Base-by-base conservation (phyloP, 805 yeast genomes). In the Metschnikowia colocasiae region DNA sequence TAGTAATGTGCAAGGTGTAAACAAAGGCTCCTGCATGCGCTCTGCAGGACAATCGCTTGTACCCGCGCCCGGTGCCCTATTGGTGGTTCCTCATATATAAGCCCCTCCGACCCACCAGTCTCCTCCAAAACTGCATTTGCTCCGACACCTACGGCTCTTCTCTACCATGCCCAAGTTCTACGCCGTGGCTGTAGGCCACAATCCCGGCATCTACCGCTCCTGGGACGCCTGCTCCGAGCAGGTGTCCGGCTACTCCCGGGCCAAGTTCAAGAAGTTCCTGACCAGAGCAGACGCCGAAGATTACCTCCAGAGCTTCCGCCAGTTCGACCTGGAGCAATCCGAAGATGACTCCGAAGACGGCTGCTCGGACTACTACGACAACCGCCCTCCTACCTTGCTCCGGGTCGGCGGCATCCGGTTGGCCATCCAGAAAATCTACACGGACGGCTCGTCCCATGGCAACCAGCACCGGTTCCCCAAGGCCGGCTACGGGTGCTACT, bases 401-500 rank as follows among this genome's bases (percentile, higher is more conserved):
- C 10, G 25, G n/a, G 16, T 19, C 10, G n/a, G 25, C 3, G 25
- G 16, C 9, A 9, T 20, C 6, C 8, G 4, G 7, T 10, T 7
- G n/a, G 10, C 6, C n/a, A 29, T 13, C 2, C 26, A 45, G 20
- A 42, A 19, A 5, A 69, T 88, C 0, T 90, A 78, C 58, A 83
- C 88, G 18, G 97, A 90, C 63, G 97, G 97, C 0, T 86, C 95
- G 0, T 72, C 83, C 0, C 67, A 82, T 8, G 75, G 78, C 4
- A 84, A 85, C 56, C 90, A 89, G 0, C 67, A 58, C 18, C 39
- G 43, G 0, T 53, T 55, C 7, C 47, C 55, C 2, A 51, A 54
- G 10, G 82, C 84, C 0, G 97, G 97, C 0, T 81, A 78, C 57
- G 97, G 96, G 20, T 86, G 85, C 0, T 88, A 68, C 60, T 87